Percentiles rank a stretch among this genome's conserved stretches.
These are phyloP conservation scores for Microthlaspi erraticum DNA, from an alignment of 345 rosid genomes.

Conservation along the genomic window DNA sequence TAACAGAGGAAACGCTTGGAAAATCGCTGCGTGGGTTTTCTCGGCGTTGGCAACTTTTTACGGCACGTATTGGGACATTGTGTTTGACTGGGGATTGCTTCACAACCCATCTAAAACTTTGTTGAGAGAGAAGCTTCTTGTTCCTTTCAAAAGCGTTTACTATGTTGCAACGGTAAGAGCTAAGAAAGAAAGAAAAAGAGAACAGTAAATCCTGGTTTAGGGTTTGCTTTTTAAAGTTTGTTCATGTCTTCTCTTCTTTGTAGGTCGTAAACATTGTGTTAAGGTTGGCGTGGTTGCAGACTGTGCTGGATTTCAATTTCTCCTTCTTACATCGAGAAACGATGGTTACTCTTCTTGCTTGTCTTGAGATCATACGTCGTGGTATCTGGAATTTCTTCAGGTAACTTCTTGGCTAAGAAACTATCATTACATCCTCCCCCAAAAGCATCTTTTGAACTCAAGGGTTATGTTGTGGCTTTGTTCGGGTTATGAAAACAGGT, in stretches of 20 bases:
- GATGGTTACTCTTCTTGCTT: constrained; percentile 56
- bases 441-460: background rate
- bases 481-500: constrained; percentile 41
- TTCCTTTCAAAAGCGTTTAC: constrained; percentile 55
- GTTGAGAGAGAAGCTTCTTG: constrained; percentile 76
- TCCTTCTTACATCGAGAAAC: constrained; percentile 48
- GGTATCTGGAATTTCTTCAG: constrained; percentile 85
- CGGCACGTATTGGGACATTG: constrained; percentile 75
- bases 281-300: constrained; percentile 75
- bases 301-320: constrained; percentile 50
- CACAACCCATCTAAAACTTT: constrained; percentile 54
- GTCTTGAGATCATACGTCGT: constrained; percentile 72
- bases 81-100: constrained; percentile 76
- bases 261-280: constrained; percentile 59
- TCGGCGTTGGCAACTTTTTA: constrained; percentile 54
- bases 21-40: constrained; percentile 50
- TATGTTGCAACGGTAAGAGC: constrained; percentile 61
- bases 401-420: constrained; percentile 33
- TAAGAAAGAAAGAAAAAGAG: background rate
- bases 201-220: background rate
- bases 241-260: background rate
- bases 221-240: background rate
- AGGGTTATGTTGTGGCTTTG: background rate
- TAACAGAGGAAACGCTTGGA: constrained; percentile 45
- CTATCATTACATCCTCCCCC: constrained; percentile 1